Evolutionary conservation across 2,329 filamentous ascomycete species (phyloP), one percentile per base, ranked within the genome.

Genomic region (Scolecobasidium constrictum): DNA sequence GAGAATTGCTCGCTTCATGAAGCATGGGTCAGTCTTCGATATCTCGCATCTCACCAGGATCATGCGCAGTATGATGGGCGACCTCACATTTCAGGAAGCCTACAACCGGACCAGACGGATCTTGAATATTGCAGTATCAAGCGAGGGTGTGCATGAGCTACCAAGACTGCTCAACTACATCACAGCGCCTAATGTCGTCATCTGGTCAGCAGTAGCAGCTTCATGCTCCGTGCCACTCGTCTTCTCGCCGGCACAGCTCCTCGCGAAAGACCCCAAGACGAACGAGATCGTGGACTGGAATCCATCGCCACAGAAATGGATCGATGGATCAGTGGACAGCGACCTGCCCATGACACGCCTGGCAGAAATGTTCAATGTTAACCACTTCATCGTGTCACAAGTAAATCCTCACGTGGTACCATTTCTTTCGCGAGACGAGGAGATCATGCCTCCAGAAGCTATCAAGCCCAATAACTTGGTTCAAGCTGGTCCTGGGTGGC

Each of bases 311-410:
- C 83, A 87, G 56, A 77, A 78, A 49, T 95, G 86, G 75, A 94
- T 96, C 40, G 90, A 96, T 57, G 90, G 90, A 1, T 95, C 88
- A 1, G 86, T 96, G 17, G 87, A 95, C 57, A 92, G 92, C 46
- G 90, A 96, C 59, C 68, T 96, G 3, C 90, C 90, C 2, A 94
- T 94, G 78, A 86, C 82, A 16, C 77, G 86, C 2, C 69, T 96
- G 13, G 80, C 87, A 1, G 87, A 94, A 56, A 88, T 95, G 83
- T 94, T 95, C 68, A 94, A 95, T 55, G 88, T 95, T 57, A 95
- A 95, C 55, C 90, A 95, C 58, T 95, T 95, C 56, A 95, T 96
- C 51, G 90, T 95, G 15, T 94, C 87, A 0, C 90, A 96, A 58
- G 87, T 95, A 40, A 96, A 96, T 53, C 90, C 90, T 0, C 90